phyloP scores from a whole-genome alignment of 179 eudicot species.

The Patellifolia procumbens region DNA sequence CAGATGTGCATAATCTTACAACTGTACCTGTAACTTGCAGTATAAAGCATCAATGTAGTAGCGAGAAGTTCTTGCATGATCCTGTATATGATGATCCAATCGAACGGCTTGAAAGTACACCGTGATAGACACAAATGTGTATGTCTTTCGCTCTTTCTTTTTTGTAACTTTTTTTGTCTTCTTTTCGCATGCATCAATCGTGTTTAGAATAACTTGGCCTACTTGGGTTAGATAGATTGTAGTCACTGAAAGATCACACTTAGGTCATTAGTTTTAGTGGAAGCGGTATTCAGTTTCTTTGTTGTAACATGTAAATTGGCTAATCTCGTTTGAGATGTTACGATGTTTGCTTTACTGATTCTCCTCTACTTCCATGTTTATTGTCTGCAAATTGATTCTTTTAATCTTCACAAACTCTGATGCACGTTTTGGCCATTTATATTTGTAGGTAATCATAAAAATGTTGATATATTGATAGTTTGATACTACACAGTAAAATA shows the following conservation, averaged over 20 bases:
- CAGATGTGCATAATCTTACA: slow-evolving; percentile 25
- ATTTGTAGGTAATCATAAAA: no score
- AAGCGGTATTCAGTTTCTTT: slow-evolving; percentile 6
- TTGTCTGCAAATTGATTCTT: not conserved
- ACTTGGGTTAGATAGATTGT: slow-evolving; percentile 15
- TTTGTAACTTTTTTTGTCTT: slow-evolving; percentile 6
- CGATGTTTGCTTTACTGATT: not conserved
- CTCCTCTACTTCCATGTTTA: not conserved
- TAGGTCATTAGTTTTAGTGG: slow-evolving; percentile 17
- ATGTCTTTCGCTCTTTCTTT: not conserved
- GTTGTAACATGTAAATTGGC: slow-evolving; percentile 9
- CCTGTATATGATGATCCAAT: slow-evolving; percentile 43
- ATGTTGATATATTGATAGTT: no score
- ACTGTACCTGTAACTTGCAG: slow-evolving; percentile 19
- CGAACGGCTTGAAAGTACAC: slow-evolving; percentile 36
- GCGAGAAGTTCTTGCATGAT: slow-evolving; percentile 35
- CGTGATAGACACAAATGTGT: slow-evolving; percentile 15
- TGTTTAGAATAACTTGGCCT: slow-evolving; percentile 26
- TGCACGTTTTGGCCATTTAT: no score
- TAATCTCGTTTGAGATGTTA: not conserved
- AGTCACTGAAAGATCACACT: not conserved
- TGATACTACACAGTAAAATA: no score
- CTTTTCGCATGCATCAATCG: not conserved
- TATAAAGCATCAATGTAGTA: slow-evolving; percentile 29
- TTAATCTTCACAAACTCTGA: no score